These are phyloP conservation scores for Tuber aestivum DNA, from an alignment of 495 filamentous ascomycete genomes.

Conservation along the genomic window DNA sequence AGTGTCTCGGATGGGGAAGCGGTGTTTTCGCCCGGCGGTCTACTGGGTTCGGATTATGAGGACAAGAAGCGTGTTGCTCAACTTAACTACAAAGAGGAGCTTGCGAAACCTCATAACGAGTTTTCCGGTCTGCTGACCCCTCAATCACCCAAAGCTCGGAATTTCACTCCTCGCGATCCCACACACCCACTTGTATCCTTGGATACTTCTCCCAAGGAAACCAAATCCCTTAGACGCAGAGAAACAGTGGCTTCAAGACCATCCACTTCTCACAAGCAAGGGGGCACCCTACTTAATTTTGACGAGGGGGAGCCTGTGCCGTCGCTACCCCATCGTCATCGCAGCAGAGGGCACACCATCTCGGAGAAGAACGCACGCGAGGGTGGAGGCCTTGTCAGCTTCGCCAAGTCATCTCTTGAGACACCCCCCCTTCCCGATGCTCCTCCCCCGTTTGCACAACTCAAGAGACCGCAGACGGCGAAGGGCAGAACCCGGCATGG, in stretches of 20 bases:
- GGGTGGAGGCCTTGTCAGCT: constrained; percentile 34
- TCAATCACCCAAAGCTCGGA: constrained; percentile 19
- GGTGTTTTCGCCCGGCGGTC: constrained; percentile 40
- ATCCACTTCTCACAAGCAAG: constrained; percentile 28
- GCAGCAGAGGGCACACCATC: constrained; percentile 32
- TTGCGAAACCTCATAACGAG: constrained; percentile 29
- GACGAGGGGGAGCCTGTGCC: constrained; percentile 26
- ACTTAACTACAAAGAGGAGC: constrained; percentile 32
- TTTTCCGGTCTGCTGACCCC: constrained; percentile 13
- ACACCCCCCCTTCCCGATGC: constrained; percentile 23
- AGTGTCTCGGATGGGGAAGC: constrained; percentile 18
- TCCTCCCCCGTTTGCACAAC: constrained; percentile 4
- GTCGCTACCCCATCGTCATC: constrained; percentile 29
- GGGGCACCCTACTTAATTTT: constrained; percentile 37
- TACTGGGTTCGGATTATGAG: constrained; percentile 39
- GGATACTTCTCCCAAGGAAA: constrained; percentile 22
- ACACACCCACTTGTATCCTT: constrained; percentile 25
- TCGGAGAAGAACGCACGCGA: constrained; percentile 25
- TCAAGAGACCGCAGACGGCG: constrained; percentile 24
- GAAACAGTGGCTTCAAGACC: constrained; percentile 34
- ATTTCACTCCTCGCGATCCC: constrained; percentile 18
- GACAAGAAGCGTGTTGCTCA: constrained; percentile 35
- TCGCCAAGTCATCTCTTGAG: constrained; percentile 26
- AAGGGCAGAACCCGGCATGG: constrained; percentile 23
- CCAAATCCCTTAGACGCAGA: constrained; percentile 15